phyloP scores from a whole-genome alignment of 805 yeast species.

The Metschnikowia rubicola region DNA sequence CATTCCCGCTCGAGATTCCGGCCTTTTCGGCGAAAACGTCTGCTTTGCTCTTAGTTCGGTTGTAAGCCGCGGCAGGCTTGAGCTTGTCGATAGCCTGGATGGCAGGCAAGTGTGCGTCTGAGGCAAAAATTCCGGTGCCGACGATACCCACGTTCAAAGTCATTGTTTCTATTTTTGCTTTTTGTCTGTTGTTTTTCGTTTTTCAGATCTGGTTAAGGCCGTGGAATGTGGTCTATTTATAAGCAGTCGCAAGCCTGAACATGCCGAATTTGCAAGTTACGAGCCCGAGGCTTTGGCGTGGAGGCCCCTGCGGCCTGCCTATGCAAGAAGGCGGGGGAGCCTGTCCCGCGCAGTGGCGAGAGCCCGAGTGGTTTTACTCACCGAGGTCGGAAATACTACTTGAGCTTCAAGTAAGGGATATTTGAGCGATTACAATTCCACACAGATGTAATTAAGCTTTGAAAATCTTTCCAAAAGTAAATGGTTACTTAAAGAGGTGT shows the following conservation, averaged over 20 bases:
- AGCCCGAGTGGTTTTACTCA: no score
- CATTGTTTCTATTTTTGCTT: constrained; percentile 5
- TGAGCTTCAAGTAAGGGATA: neutral
- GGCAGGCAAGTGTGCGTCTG: constrained; percentile 77
- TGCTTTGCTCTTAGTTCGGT: constrained; percentile 84
- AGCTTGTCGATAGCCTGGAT: constrained; percentile 50
- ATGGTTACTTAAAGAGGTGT: no score
- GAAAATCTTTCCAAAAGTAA: no score
- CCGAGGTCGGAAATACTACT: neutral
- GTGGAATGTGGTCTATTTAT: neutral
- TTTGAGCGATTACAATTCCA: no score
- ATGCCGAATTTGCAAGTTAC: neutral
- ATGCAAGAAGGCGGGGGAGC: constrained; percentile 7
- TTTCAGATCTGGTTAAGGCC: neutral
- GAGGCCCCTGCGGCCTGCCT: neutral
- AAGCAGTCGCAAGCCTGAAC: neutral
- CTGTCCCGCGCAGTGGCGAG: constrained; percentile 3
- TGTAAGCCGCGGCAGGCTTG: constrained; percentile 66
- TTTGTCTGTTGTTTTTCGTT: neutral
- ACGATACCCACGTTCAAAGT: constrained; percentile 58
- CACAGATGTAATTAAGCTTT: no score
- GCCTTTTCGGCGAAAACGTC: constrained; percentile 69
- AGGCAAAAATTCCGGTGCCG: constrained; percentile 89
- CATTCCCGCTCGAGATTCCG: constrained; percentile 44
- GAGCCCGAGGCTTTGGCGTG: constrained; percentile 1